These are phyloP conservation scores for Flaveria robusta DNA, from an alignment of 129 eudicot genomes.

Conservation along the genomic window DNA sequence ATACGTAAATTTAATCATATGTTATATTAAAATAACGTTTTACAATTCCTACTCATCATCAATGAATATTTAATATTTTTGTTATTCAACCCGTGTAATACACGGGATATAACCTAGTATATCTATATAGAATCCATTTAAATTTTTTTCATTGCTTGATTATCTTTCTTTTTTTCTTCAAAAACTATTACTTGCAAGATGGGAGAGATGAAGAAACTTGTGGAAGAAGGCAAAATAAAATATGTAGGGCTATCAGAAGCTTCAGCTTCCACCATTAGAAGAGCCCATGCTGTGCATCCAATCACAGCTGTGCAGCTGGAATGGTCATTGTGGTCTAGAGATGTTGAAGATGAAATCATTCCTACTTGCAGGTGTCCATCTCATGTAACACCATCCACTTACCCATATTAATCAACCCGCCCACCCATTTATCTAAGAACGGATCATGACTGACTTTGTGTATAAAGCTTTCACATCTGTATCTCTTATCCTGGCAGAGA, in stretches of 20 bases:
- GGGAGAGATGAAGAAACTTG: slow-evolving; percentile 65
- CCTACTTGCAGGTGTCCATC: slow-evolving; percentile 64
- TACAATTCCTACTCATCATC: too few species aligned
- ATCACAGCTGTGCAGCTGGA: slow-evolving; percentile 69
- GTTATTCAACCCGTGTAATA: too few species aligned
- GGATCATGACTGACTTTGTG: too few species aligned
- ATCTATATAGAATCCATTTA: too few species aligned
- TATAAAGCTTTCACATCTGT: background rate
- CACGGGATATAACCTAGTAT: too few species aligned
- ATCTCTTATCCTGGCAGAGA: slow-evolving; percentile 35
- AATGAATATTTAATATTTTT: too few species aligned
- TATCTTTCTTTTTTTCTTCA: background rate
- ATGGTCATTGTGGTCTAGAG: slow-evolving; percentile 77
- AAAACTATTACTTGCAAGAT: slow-evolving; percentile 34
- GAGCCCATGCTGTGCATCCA: slow-evolving; percentile 77
- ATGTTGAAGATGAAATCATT: slow-evolving; percentile 59
- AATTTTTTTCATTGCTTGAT: too few species aligned
- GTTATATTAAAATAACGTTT: too few species aligned
- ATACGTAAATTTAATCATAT: too few species aligned
- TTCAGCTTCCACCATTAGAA: slow-evolving; percentile 66
- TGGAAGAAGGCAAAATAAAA: slow-evolving; percentile 67
- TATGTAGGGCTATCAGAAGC: slow-evolving; percentile 71
- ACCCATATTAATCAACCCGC: too few species aligned
- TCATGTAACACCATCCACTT: background rate
- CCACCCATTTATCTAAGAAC: too few species aligned